Base-by-base conservation (phyloP, 2,329 filamentous ascomycete genomes). In the Cadophora gregata region DNA sequence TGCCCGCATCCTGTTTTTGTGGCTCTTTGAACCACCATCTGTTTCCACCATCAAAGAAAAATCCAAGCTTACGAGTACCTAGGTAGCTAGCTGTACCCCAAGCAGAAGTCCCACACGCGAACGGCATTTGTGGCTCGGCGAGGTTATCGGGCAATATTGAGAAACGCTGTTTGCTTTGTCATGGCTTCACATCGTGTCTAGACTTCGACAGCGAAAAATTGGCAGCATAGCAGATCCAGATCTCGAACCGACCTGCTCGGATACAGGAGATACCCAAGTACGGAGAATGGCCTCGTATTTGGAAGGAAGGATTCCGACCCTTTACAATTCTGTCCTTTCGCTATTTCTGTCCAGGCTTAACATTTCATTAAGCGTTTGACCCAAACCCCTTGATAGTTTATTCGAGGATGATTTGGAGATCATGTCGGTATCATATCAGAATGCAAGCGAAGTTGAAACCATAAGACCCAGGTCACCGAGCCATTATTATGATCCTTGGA, bases 371-470 rank as follows among this genome's bases (percentile, higher is more conserved):
- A 48, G 38, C 21, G 38, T 47, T 60, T 31, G 25, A 47, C 21
- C 25, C n/a, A 21, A 29, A 25, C 64, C 64, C 55, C 25, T 55
- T 21, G 38, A 48, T 61, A 50, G 56, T 66, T 51, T 60, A 66
- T 66, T 66, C 56, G 64, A 63, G 60, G 60, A 24, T 55, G 48
- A 67, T 64, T 67, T 62, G 62, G 55, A 62, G 53, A 59, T 60
- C 51, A 38, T 47, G 56, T 58, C 33, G 55, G 55, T 58, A 25
- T 58, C 55, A 58, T 58, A 55, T 62, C 42, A 47, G 62, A 42
- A 48, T 59, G 63, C 47, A 68, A 65, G 21, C 66, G 64, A 63
- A 65, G 66, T 62, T 64, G 68, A 70, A 66, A 68, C 59, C 62
- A 63, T 58, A 59, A 31, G 16, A 51, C 21, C 25, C 47, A 36